Base-by-base conservation (phyloP, 345 rosid species). In the Psidium guajava region DNA sequence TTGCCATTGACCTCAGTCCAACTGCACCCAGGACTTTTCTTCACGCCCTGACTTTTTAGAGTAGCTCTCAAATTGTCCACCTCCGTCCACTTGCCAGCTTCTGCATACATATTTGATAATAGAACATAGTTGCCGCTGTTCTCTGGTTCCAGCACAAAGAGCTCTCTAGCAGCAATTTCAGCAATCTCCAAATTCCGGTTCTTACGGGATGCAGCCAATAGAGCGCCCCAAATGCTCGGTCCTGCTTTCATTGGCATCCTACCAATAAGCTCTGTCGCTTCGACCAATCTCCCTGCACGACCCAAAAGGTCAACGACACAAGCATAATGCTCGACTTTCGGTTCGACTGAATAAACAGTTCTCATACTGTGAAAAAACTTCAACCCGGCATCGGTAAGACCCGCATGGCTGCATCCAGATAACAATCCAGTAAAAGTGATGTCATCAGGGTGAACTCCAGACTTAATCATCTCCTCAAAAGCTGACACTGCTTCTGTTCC, bases 81-180 rank as follows among this genome's bases (percentile, higher is more conserved):
- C 25, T 91, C 83, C 15, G 82, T 86, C 96, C 96, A 93, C 93
- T 90, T 93, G 87, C 92, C 91, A 5, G 89, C 92, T 80, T 93
- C 91, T 6, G 95, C 96, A 75, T 93, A 93, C 58, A 93, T 81
- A 86, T 93, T 93, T 1, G 96, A 92, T 32, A 92, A 87, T 82
- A 93, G 87, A 54, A 93, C 94, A 64, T 92, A 93, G 89, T 91
- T 93, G 82, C 94, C 95, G 52, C 90, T 87, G 83, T 92, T 91
- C 40, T 80, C 82, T 28, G 96, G 94, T 81, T 93, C 96, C n/a
- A 92, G 85, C 83, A 84, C 91, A 85, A 93, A 92, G 86, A 93
- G 88, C 82, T 87, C 82, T 58, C 85, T 85, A 1, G 92, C 93
- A 5, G 90, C 91, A 83, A 85, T 44, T 85, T 92, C 93, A 82